A percentile compares a stretch with the other conserved stretches of the same genome.
Conservation (phyloP, 2,329 filamentous ascomycete species). For the Epichloe typhina region DNA sequence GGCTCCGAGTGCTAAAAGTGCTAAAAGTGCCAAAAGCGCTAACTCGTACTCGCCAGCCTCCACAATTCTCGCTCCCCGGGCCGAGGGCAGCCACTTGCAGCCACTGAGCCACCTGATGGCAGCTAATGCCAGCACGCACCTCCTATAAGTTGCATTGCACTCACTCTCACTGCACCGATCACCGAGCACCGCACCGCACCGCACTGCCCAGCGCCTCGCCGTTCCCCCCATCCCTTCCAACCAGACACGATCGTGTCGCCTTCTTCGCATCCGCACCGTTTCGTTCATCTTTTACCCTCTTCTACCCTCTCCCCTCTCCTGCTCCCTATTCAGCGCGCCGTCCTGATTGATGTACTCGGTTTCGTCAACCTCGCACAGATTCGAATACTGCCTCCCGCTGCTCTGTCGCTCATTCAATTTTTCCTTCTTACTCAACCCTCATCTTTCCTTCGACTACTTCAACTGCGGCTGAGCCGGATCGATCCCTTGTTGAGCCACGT, state of each 20-base stretch:
- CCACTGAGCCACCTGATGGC: no score
- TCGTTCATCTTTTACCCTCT: background rate
- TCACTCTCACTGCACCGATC: background rate
- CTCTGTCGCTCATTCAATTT: slow-evolving; percentile 5
- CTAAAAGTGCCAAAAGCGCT: no score
- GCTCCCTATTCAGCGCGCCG: background rate
- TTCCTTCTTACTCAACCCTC: background rate
- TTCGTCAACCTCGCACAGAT: background rate
- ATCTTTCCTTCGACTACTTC: background rate
- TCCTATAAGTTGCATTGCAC: background rate
- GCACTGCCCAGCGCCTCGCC: background rate
- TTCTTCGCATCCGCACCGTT: background rate
- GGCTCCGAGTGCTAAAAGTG: no score
- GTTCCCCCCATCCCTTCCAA: no score
- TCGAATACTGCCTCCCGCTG: slow-evolving; percentile 1
- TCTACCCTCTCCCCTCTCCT: background rate
- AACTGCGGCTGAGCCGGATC: slow-evolving; percentile 10
- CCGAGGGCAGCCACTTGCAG: background rate
- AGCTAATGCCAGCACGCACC: background rate
- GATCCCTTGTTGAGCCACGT: slow-evolving; percentile 1
- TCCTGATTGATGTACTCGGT: background rate
- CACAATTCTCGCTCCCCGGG: background rate
- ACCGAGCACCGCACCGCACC: background rate
- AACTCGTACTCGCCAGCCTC: background rate
- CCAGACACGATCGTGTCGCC: background rate